Conservation (phyloP, 1,284 basidiomycete genomes). For the Irpex sp. region DNA sequence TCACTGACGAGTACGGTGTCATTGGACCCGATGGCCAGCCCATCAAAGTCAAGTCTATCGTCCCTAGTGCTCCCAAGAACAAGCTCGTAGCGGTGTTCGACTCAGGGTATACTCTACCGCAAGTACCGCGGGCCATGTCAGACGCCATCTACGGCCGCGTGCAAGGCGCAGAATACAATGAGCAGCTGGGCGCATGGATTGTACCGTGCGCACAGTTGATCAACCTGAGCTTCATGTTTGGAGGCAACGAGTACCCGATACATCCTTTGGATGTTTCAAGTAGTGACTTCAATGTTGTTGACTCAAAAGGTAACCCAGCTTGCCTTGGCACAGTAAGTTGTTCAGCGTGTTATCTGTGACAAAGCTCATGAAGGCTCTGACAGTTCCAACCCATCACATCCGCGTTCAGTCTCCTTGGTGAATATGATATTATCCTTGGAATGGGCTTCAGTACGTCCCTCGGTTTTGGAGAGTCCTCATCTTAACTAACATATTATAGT, state of each 20-base stretch:
- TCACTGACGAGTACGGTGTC: constrained; percentile 59
- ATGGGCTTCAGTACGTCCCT: constrained; percentile 77
- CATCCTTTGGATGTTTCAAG: constrained; percentile 73
- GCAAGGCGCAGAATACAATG: constrained; percentile 66
- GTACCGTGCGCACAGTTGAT: constrained; percentile 71
- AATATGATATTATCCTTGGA: constrained; percentile 78
- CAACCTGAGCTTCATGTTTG: constrained; percentile 68
- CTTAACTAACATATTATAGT: constrained; percentile 37
- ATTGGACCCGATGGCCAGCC: constrained; percentile 69
- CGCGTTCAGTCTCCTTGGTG: constrained; percentile 70
- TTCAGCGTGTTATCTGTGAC: background rate
- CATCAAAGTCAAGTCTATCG: constrained; percentile 60
- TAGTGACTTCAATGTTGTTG: constrained; percentile 54
- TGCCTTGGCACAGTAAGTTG: constrained; percentile 65
- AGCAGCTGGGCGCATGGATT: constrained; percentile 57
- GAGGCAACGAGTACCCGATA: constrained; percentile 61
- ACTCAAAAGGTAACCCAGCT: constrained; percentile 53
- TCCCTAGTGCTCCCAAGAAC: constrained; percentile 38
- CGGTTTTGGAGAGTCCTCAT: too few species aligned
- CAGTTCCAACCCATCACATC: constrained; percentile 81
- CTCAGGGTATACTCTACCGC: constrained; percentile 64
- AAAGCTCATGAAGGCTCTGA: background rate
- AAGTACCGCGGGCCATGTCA: constrained; percentile 69
- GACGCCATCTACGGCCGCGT: constrained; percentile 81
- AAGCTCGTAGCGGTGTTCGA: constrained; percentile 57